Evolutionary conservation across 176 grass and related monocot species (phyloP).

Genomic region (Miscanthus lutarioriparius): DNA sequence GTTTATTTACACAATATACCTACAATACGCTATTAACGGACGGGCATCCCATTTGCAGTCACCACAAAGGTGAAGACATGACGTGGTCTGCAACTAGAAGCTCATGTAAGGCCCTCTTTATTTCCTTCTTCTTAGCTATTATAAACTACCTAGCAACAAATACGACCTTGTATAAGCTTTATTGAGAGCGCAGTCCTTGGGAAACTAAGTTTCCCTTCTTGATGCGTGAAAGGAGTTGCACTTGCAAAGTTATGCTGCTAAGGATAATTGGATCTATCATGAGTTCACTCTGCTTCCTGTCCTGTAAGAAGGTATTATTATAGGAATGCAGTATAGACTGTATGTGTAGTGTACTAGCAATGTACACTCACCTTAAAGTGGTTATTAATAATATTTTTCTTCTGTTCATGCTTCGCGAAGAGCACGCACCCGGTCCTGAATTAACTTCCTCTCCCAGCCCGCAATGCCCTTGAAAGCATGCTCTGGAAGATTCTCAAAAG

Average conservation of each 20-base stretch:
- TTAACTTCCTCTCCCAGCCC: conserved; percentile 66
- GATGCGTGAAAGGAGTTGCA: neutral
- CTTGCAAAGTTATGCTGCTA: neutral
- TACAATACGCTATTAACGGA: neutral
- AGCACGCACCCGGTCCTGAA: conserved; percentile 59
- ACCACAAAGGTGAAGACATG: neutral
- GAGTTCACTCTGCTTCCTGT: neutral
- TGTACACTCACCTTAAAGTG: conserved; percentile 3
- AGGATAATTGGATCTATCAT: neutral
- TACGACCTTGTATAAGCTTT: neutral
- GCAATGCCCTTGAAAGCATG: conserved; percentile 68
- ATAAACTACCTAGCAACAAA: neutral
- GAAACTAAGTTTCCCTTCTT: neutral
- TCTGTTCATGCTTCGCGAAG: conserved; percentile 38
- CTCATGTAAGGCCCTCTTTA: conserved; percentile 6
- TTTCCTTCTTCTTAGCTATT: conserved; percentile 23
- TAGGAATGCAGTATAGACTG: neutral
- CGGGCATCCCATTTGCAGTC: neutral
- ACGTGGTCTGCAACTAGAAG: neutral
- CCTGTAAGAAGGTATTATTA: neutral
- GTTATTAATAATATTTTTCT: neutral
- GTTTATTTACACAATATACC: neutral
- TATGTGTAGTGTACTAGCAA: neutral
- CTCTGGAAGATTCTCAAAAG: conserved; percentile 75
- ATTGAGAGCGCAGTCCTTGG: neutral